These are phyloP conservation scores for Cryphonectria nitschkei DNA, from an alignment of 2,329 filamentous ascomycete species.

Conservation along the genomic window DNA sequence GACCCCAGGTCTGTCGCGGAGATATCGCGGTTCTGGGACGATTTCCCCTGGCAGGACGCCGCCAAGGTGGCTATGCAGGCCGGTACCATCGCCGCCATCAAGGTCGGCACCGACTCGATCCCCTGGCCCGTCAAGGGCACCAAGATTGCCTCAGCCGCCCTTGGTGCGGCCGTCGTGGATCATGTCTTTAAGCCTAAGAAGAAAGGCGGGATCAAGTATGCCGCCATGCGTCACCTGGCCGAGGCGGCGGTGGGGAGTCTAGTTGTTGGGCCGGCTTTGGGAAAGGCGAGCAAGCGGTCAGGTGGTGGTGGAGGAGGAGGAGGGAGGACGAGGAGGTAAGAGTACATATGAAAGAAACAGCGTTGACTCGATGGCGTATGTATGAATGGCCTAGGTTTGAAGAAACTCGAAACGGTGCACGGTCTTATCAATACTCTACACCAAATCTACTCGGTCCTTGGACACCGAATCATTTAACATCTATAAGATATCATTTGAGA, in stretches of 20 bases:
- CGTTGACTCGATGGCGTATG: neutral
- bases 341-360: neutral
- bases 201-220: constrained; percentile 34
- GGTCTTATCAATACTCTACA: neutral
- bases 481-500: neutral
- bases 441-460: too few relatives aligned
- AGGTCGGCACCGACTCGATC: constrained; percentile 30
- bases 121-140: constrained; percentile 34
- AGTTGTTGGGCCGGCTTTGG: constrained; percentile 31
- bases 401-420: neutral
- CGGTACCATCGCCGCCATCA: constrained; percentile 33
- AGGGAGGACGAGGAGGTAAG: neutral
- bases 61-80: constrained; percentile 34
- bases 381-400: neutral
- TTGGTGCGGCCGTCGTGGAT: constrained; percentile 36
- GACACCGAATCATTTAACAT: neutral
- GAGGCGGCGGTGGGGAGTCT: constrained; percentile 33
- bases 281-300: neutral
- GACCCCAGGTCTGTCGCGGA: constrained; percentile 11
- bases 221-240: constrained; percentile 34
- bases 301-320: neutral
- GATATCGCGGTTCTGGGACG: constrained; percentile 10
- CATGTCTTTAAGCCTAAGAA: constrained; percentile 33
- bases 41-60: constrained; percentile 31
- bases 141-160: constrained; percentile 35